These are phyloP conservation scores for Lachancea sp. DNA, from an alignment of 805 yeast genomes.

Conservation along the genomic window DNA sequence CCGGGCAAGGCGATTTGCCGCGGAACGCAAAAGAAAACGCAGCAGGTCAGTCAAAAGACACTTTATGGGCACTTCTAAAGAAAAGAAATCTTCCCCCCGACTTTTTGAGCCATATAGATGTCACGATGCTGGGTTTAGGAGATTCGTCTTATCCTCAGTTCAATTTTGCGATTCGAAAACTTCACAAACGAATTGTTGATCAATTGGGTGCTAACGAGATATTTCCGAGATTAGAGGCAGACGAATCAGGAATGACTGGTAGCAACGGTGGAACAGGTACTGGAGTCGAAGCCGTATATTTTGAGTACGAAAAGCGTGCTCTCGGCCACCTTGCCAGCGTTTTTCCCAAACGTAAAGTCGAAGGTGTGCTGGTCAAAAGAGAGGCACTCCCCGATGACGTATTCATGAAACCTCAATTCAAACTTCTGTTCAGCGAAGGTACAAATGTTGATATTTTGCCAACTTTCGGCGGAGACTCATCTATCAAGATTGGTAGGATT, in stretches of 20 bases:
- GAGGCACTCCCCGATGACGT: slow-evolving; percentile 19
- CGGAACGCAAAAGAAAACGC: slow-evolving; percentile 50
- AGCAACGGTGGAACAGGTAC: slow-evolving; percentile 30
- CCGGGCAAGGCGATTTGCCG: slow-evolving; percentile 95
- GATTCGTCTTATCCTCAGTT: slow-evolving; percentile 87
- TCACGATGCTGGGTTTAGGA: slow-evolving; percentile 85
- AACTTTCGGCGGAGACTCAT: slow-evolving; percentile 17
- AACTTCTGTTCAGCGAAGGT: slow-evolving; percentile 11
- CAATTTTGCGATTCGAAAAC: slow-evolving; percentile 79
- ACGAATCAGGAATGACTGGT: slow-evolving; percentile 75
- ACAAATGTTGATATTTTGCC: neutral
- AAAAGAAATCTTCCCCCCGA: slow-evolving; percentile 57
- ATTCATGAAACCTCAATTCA: slow-evolving; percentile 27
- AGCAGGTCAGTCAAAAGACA: slow-evolving; percentile 14
- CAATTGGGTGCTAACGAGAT: slow-evolving; percentile 80
- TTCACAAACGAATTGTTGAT: slow-evolving; percentile 60
- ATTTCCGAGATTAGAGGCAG: slow-evolving; percentile 76
- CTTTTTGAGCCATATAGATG: slow-evolving; percentile 51
- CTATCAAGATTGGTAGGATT: slow-evolving; percentile 40
- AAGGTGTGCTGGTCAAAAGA: slow-evolving; percentile 18
- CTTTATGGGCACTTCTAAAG: slow-evolving; percentile 68
- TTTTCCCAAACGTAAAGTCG: slow-evolving; percentile 34
- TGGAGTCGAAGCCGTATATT: slow-evolving; percentile 63
- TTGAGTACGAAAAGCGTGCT: slow-evolving; percentile 61
- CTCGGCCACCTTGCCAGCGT: slow-evolving; percentile 32